Evolutionary conservation across 345 rosid genomes (phyloP).

Genomic region (Corchorus capsularis): DNA sequence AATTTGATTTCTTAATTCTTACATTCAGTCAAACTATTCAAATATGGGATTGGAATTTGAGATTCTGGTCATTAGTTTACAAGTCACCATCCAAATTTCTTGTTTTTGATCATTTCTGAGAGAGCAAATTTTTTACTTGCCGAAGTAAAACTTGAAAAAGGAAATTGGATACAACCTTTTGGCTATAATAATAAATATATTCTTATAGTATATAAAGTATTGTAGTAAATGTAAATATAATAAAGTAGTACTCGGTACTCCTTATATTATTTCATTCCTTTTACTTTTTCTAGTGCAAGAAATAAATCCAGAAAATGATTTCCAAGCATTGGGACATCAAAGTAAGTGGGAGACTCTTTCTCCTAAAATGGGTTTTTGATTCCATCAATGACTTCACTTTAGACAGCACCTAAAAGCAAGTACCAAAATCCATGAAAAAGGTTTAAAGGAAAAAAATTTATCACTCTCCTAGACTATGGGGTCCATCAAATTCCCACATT

Average conservation of each 20-base stretch:
- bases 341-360: constrained; percentile 6
- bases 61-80: too few species aligned
- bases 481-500: background rate
- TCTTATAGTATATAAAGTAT: background rate
- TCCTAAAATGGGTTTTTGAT: constrained; percentile 7
- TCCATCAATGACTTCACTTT: constrained; percentile 12
- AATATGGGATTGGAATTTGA: too few species aligned
- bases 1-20: too few species aligned
- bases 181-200: too few species aligned
- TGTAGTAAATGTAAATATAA: too few species aligned
- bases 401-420: background rate
- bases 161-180: background rate
- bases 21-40: too few species aligned
- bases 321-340: background rate
- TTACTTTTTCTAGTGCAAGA: background rate
- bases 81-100: background rate
- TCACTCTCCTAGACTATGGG: background rate
- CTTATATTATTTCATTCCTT: too few species aligned
- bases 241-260: too few species aligned
- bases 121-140: background rate
- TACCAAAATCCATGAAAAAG: background rate
- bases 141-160: background rate
- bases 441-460: background rate
- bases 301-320: background rate
- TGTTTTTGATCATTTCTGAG: background rate